Evolutionary conservation across 208 protist species (phyloP), one percentile per base, ranked within the genome.

Genomic region (Crithidia sp.): DNA sequence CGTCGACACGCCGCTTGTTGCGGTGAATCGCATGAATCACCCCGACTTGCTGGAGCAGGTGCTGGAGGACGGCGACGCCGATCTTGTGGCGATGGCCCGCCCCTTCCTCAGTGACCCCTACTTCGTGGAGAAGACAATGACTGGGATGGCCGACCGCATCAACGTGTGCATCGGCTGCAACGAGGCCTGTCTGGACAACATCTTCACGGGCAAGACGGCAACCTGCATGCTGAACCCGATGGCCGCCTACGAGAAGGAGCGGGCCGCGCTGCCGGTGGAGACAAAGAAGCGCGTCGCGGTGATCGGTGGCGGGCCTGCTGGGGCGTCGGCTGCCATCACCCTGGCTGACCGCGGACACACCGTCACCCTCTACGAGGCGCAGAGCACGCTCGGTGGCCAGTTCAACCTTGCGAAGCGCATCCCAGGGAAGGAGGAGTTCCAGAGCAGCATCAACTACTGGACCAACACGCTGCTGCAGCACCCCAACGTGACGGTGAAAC

Each of bases 91-190:
- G 13, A 88, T 98, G 70, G 95, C 89, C 3, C 88, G 96, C 4
- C 95, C 96, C 7, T 81, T 98, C 16, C 84, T 98, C 44, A 95
- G 95, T 10, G 96, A 98, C 55, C 70, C 96, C 8, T 80, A 97
- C 65, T 97, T 97, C 71, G 90, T 98, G 45, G 79, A 63, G 53
- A 98, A 98, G 79, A 88, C 87, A 8, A 81, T 78, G 56, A 36
- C 77, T 12, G 85, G 85, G 10, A 56, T 71, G 43, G 77, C 60
- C 3, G 84, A 92, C 16, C 80, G 87, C 44, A 97, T 98, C 59
- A 86, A 97, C 59, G 92, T 92, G 16, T 98, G 97, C 83, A 98
- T 98, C 57, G 97, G 78, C n/a, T 98, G 97, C 84, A 98, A 98
- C 72, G 94, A 98, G 10, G 74, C 74, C 69, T 98, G 97, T 66